These are phyloP conservation scores for Dentipellis fragilis DNA, from an alignment of 768 basidiomycete genomes.

Conservation along the genomic window DNA sequence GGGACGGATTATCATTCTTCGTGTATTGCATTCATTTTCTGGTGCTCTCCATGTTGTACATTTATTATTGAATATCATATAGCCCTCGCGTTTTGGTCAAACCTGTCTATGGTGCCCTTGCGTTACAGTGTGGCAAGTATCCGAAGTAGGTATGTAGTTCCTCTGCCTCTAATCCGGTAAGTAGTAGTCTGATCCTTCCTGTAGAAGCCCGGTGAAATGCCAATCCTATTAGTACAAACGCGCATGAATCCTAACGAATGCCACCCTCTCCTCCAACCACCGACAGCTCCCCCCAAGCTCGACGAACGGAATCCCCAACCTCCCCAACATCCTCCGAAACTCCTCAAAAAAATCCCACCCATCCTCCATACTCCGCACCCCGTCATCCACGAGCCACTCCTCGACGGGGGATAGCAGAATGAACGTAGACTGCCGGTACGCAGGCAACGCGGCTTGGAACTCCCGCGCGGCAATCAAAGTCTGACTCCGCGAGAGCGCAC, in stretches of 20 bases:
- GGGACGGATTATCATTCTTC: neutral
- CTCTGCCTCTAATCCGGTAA: too few species aligned
- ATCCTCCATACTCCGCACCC: conserved; percentile 45
- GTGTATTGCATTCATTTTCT: neutral
- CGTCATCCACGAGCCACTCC: conserved; percentile 58
- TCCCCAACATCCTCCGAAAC: neutral
- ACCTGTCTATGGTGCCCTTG: too few species aligned
- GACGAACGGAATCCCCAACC: neutral
- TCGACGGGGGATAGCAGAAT: conserved; percentile 43
- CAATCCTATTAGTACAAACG: neutral
- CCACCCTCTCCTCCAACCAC: conserved; percentile 3
- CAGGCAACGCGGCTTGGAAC: conserved; percentile 32
- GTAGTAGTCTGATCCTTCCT: neutral
- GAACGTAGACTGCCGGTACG: conserved; percentile 38
- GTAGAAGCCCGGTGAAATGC: neutral
- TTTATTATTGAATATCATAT: neutral
- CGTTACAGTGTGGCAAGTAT: too few species aligned
- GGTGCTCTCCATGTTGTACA: neutral
- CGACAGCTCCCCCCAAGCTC: neutral
- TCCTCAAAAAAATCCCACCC: conserved; percentile 16
- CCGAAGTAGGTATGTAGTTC: too few species aligned
- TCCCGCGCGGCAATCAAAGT: conserved; percentile 26
- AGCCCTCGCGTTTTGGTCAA: neutral
- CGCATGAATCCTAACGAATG: neutral
- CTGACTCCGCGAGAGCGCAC: conserved; percentile 18